Percentiles rank a stretch among this genome's conserved stretches.
phyloP scores from a whole-genome alignment of 2,329 filamentous ascomycete species.

The Calonectria pauciramosa region DNA sequence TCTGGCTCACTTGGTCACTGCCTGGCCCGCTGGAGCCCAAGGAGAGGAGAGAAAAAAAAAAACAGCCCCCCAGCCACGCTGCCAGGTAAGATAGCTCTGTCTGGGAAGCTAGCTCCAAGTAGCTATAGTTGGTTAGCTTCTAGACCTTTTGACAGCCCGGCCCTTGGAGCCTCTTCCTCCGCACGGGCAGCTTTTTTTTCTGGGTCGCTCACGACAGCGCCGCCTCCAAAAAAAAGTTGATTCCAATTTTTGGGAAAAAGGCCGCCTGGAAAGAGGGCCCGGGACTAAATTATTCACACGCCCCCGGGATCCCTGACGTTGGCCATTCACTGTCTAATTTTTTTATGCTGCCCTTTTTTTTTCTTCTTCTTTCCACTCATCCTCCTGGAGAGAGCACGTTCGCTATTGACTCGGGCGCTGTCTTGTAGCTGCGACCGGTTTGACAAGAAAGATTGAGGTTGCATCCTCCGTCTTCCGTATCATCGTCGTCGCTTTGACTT shows the following conservation, averaged over 20 bases:
- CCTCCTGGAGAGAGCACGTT: constrained; percentile 1
- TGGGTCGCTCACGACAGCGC: background rate
- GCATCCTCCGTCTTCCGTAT: constrained; percentile 2
- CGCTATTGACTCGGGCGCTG: background rate
- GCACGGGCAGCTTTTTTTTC: constrained; percentile 5
- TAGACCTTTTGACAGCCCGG: constrained; percentile 12
- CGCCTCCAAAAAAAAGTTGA: background rate
- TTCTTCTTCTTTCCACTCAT: background rate
- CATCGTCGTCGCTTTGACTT: background rate
- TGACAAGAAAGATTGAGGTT: background rate
- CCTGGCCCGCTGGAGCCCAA: background rate
- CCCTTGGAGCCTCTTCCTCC: constrained; percentile 5
- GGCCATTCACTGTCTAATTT: background rate
- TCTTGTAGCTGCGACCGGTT: background rate
- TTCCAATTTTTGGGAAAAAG: constrained; percentile 6
- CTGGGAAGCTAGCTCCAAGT: background rate
- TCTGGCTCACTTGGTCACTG: constrained; percentile 16
- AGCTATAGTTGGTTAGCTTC: constrained; percentile 7
- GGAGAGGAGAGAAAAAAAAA: background rate
- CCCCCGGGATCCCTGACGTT: background rate
- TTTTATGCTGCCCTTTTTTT: background rate
- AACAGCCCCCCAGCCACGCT: constrained; percentile 1
- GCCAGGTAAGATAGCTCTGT: constrained; percentile 4
- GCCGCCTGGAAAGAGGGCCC: background rate
- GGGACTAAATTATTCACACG: constrained; percentile 13